Percentiles rank a stretch among this genome's conserved stretches.
These are phyloP conservation scores for Phialophora expanda DNA, from an alignment of 2,329 filamentous ascomycete genomes.

Conservation along the genomic window DNA sequence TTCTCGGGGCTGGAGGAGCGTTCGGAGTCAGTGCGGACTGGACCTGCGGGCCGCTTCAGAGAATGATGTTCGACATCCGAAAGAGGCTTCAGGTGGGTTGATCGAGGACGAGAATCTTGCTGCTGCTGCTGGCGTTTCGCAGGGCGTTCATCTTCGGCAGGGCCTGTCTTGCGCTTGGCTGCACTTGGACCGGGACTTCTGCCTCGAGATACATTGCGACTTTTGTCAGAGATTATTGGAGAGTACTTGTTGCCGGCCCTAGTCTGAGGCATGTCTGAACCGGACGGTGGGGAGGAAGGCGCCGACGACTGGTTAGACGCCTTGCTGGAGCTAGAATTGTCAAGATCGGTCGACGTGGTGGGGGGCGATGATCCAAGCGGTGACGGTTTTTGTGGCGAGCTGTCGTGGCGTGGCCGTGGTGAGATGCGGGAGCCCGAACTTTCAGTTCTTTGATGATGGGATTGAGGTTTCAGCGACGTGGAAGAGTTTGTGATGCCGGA, in stretches of 20 bases:
- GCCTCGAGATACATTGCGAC: constrained; percentile 27
- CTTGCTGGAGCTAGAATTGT: constrained; percentile 51
- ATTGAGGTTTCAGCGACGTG: constrained; percentile 32
- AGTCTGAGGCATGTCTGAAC: constrained; percentile 36
- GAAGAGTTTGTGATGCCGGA: constrained; percentile 17
- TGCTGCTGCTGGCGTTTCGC: constrained; percentile 42
- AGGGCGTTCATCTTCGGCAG: constrained; percentile 40
- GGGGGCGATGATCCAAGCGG: constrained; percentile 66
- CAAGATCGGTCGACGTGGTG: constrained; percentile 64
- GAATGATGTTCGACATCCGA: constrained; percentile 16
- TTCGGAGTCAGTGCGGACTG: constrained; percentile 30
- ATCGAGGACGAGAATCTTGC: not conserved
- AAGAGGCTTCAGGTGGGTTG: constrained; percentile 40
- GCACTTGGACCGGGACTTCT: constrained; percentile 43
- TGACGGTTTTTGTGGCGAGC: constrained; percentile 65
- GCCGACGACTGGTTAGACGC: constrained; percentile 50
- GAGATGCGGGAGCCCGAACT: constrained; percentile 35
- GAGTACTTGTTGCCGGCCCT: constrained; percentile 43
- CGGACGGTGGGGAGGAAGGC: constrained; percentile 52
- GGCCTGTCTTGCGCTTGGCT: constrained; percentile 50
- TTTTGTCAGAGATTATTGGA: constrained; percentile 37
- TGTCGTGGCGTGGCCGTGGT: constrained; percentile 49
- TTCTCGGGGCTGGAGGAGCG: constrained; percentile 41
- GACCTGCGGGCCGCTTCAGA: constrained; percentile 23
- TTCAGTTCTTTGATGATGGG: constrained; percentile 20